Base-by-base conservation (phyloP, 139 green algal species). In the Gonium pectorale region DNA sequence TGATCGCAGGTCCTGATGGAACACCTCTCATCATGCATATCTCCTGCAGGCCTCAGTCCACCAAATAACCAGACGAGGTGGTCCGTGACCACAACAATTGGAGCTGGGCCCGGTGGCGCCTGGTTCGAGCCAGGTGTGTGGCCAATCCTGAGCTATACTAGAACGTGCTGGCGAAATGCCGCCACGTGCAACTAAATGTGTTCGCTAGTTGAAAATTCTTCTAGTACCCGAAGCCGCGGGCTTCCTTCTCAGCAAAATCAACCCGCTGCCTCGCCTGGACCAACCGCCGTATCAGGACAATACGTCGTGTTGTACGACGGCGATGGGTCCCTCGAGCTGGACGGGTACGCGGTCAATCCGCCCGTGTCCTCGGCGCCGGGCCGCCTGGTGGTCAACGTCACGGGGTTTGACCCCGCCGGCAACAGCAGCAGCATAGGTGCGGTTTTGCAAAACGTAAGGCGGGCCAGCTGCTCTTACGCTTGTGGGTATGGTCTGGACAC, bases 241-340 rank as follows among this genome's bases (percentile, higher is more conserved):
- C 56, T 13, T 66, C 56, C 13, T 1, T 29, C 24, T 13, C 56
- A 7, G 7, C 56, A 29, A 13, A 66, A 66, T 29, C 8, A 13
- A 13, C 22, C 24, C 7, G 19, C 56, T n/a, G n/a, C 56, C 13
- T 31, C 49, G 13, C 49, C 49, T 68, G 8, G n/a, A 21, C n/a
- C 8, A 22, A 68, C 67, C 35, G 35, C 29, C n/a, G n/a, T n/a
- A n/a, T 8, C 72, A 44, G 81, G 81, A 15, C 64, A 40, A 8
- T 90, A 90, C 69, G 83, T 81, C 15, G 60, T 88, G 24, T 74
- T 88, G 73, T 90, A 79, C 44, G 81, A 86, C 46, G 86, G 86
- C 26, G 60, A 87, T 2, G 86, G 86, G 21, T 31, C 63, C 6
- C 13, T 90, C 29, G 64, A 87, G n/a, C 38, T 79, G 13, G 51